These are phyloP conservation scores for Pouteria glomerata DNA, from an alignment of 148 eudicot species.

Conservation along the genomic window DNA sequence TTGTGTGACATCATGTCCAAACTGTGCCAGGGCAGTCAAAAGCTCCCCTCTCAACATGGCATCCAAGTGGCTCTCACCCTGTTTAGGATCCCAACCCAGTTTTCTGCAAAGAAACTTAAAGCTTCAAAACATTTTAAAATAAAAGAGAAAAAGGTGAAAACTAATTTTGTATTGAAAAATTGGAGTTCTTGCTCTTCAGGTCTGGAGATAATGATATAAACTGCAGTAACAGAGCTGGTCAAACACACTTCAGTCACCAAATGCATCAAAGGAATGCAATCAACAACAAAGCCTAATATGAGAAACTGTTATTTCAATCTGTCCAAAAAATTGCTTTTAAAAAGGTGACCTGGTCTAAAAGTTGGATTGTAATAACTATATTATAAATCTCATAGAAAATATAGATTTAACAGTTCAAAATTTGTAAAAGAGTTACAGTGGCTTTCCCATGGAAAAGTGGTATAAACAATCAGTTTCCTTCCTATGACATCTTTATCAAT, in stretches of 20 bases:
- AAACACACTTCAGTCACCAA: background rate
- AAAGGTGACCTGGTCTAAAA: too few relatives aligned
- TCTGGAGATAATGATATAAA: background rate
- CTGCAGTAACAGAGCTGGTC: background rate
- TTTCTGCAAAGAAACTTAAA: conserved; percentile 41
- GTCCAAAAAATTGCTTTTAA: background rate
- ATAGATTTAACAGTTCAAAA: background rate
- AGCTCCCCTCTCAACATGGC: conserved; percentile 98
- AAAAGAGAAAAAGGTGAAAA: background rate
- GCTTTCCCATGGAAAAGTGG: background rate
- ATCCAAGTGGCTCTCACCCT: conserved; percentile 90
- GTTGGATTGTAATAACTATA: background rate
- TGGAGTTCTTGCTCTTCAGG: background rate
- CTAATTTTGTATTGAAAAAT: background rate
- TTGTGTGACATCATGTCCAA: conserved; percentile 70
- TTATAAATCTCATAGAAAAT: background rate
- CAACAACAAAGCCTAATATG: background rate
- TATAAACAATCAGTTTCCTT: background rate
- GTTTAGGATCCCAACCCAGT: conserved; percentile 89
- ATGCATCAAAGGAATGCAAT: background rate
- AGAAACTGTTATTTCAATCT: background rate
- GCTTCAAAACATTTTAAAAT: background rate
- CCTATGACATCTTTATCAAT: background rate
- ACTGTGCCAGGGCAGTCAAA: conserved; percentile 56
- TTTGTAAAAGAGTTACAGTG: too few relatives aligned